phyloP scores from a whole-genome alignment of 2,329 filamentous ascomycete species.

The Kalaharituber pfeilii region DNA sequence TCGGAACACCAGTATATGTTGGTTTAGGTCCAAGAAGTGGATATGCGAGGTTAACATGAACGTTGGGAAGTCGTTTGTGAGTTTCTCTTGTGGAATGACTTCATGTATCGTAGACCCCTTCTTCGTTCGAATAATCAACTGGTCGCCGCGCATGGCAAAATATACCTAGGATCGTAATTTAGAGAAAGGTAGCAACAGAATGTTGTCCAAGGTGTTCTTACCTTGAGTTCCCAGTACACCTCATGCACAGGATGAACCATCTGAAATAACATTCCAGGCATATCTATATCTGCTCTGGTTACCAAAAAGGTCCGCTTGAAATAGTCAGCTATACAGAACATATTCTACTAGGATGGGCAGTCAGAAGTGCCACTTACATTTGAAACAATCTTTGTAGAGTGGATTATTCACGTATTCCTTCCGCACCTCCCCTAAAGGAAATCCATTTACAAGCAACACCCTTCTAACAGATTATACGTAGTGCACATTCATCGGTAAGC shows the following conservation, averaged over 20 bases:
- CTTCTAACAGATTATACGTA: slow-evolving; percentile 37
- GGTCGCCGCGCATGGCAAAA: background rate
- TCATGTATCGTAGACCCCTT: background rate
- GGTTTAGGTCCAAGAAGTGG: background rate
- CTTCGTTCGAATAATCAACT: background rate
- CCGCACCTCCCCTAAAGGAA: slow-evolving; percentile 34
- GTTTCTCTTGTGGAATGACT: background rate
- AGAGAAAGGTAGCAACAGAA: background rate
- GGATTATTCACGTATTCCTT: slow-evolving; percentile 29
- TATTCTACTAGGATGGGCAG: background rate
- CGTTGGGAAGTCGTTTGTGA: background rate
- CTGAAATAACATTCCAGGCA: background rate
- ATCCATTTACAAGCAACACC: slow-evolving; percentile 37
- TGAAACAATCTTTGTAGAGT: slow-evolving; percentile 33
- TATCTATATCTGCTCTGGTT: background rate
- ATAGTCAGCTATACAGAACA: slow-evolving; percentile 36
- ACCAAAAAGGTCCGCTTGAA: background rate
- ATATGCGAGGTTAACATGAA: background rate
- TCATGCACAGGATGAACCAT: background rate
- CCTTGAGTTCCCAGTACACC: background rate
- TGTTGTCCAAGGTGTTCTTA: background rate
- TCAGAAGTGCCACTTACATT: slow-evolving; percentile 26
- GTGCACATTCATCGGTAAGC: slow-evolving; percentile 25
- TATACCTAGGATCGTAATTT: background rate
- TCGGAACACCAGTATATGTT: background rate